phyloP scores from a whole-genome alignment of 768 basidiomycete species.

The Brasilioporus rufonigricans region DNA sequence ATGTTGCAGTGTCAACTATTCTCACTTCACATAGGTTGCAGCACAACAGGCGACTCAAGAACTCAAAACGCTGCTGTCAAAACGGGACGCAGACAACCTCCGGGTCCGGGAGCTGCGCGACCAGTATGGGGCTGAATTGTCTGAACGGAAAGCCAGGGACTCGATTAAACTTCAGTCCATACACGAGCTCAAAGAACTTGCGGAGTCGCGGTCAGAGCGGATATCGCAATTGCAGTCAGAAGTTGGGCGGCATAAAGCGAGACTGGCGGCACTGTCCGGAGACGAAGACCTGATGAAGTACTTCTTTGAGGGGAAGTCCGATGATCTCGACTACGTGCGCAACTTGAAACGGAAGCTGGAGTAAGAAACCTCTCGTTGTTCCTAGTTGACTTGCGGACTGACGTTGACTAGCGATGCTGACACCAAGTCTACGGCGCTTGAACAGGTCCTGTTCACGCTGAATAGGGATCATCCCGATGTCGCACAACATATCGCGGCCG shows the following conservation, averaged over 20 bases:
- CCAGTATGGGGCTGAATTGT: not conserved
- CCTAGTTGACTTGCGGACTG: conserved; percentile 3
- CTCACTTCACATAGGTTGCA: conserved; percentile 32
- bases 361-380: conserved; percentile 40
- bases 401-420: conserved; percentile 49
- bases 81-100: conserved; percentile 63
- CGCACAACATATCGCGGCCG: conserved; percentile 45
- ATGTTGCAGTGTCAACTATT: conserved; percentile 1
- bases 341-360: conserved; percentile 51
- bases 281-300: conserved; percentile 73
- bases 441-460: conserved; percentile 46
- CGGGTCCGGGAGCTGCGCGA: conserved; percentile 54
- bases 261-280: conserved; percentile 71
- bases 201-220: conserved; percentile 70
- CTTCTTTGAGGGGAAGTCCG: conserved; percentile 55
- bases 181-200: conserved; percentile 64
- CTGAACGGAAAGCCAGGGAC: not conserved
- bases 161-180: conserved; percentile 52
- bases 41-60: conserved; percentile 59
- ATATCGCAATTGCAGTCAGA: conserved; percentile 72
- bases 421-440: conserved; percentile 46
- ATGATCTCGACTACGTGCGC: conserved; percentile 50
- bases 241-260: conserved; percentile 65
- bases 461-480: conserved; percentile 54
- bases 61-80: conserved; percentile 54